These are phyloP conservation scores for Diaporthe vaccinii DNA, from an alignment of 2,329 filamentous ascomycete species.

Conservation along the genomic window DNA sequence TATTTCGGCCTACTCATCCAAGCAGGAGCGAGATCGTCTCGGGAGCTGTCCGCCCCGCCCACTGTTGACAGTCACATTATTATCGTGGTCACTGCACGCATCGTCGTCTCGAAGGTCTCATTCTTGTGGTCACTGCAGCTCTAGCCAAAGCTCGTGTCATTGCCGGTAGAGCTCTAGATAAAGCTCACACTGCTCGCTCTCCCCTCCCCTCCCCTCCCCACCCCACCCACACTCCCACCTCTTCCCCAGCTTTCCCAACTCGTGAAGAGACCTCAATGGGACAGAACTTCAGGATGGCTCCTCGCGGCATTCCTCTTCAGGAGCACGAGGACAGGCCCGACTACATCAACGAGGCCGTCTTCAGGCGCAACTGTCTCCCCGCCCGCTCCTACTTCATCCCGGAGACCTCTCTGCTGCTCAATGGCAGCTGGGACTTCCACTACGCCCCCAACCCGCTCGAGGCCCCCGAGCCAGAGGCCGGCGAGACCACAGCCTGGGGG, in stretches of 20 bases:
- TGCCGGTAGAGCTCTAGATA: neutral
- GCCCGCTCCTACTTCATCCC: constrained; percentile 67
- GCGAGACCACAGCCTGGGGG: constrained; percentile 54
- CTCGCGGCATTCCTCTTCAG: constrained; percentile 50
- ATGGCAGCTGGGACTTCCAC: constrained; percentile 70
- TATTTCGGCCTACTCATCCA: constrained; percentile 18
- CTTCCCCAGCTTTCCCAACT: neutral
- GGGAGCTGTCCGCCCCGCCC: constrained; percentile 4
- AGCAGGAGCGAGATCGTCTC: constrained; percentile 28
- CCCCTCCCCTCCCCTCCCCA: neutral
- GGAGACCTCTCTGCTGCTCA: constrained; percentile 62
- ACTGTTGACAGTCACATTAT: neutral
- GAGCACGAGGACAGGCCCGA: constrained; percentile 57
- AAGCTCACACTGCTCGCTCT: neutral
- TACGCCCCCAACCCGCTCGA: constrained; percentile 60
- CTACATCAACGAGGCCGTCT: constrained; percentile 64
- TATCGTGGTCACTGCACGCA: constrained; percentile 9
- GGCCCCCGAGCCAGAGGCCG: constrained; percentile 56
- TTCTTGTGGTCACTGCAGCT: constrained; percentile 9
- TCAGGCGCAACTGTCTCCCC: constrained; percentile 66
- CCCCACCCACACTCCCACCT: neutral
- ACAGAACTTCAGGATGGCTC: constrained; percentile 41
- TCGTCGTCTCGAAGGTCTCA: neutral
- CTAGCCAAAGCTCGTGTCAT: constrained; percentile 13
- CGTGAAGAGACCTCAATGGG: constrained; percentile 10